A percentile compares a stretch with the other conserved stretches of the same genome.
These are phyloP conservation scores for Ilyonectria mors-panacis DNA, from an alignment of 2,329 filamentous ascomycete species.

Conservation along the genomic window DNA sequence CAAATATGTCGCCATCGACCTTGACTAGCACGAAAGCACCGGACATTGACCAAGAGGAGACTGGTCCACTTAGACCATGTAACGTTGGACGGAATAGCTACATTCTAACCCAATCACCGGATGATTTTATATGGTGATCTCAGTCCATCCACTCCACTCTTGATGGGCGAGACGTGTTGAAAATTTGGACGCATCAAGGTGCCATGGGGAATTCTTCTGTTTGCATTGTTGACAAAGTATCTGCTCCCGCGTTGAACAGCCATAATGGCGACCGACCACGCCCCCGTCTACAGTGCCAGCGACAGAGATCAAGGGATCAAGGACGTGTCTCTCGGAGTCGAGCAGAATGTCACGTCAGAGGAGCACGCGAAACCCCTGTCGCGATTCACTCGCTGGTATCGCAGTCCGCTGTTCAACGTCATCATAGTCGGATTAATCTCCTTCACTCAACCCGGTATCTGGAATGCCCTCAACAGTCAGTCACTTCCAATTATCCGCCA, in stretches of 20 bases:
- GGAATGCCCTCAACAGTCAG: slow-evolving; percentile 68
- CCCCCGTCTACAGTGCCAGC: slow-evolving; percentile 29
- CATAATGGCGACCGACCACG: slow-evolving; percentile 33
- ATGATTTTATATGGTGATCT: slow-evolving; percentile 6
- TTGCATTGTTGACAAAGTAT: background rate
- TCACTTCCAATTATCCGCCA: background rate
- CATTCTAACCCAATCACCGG: slow-evolving; percentile 34
- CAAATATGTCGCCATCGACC: slow-evolving; percentile 40
- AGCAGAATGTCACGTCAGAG: slow-evolving; percentile 23
- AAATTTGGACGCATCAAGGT: background rate
- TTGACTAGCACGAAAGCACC: slow-evolving; percentile 40
- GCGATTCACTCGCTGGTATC: slow-evolving; percentile 43
- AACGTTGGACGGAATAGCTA: slow-evolving; percentile 35
- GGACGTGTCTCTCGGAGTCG: slow-evolving; percentile 19
- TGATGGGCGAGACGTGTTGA: background rate
- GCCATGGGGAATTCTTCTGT: slow-evolving; percentile 15
- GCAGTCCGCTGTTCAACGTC: slow-evolving; percentile 63
- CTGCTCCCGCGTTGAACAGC: background rate
- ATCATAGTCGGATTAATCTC: slow-evolving; percentile 67
- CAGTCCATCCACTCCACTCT: slow-evolving; percentile 27
- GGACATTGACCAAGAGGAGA: slow-evolving; percentile 27
- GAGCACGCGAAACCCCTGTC: slow-evolving; percentile 39
- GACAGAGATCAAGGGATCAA: slow-evolving; percentile 37
- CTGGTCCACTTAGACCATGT: slow-evolving; percentile 22
- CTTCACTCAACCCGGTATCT: slow-evolving; percentile 66